phyloP scores from a whole-genome alignment of 345 rosid genomes.

The Dipteronia sinensis region DNA sequence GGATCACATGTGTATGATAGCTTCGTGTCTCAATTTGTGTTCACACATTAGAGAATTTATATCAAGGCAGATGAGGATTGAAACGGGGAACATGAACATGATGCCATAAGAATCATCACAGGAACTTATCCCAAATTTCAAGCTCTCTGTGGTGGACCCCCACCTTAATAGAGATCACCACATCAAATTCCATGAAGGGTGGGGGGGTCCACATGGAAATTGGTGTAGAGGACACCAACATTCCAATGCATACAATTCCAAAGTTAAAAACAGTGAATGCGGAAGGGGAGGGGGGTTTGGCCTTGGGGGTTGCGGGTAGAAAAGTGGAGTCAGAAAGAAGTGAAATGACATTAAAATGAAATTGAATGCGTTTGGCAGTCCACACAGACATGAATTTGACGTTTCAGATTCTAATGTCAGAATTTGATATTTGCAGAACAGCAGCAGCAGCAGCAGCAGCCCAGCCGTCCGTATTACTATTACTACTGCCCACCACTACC shows the following conservation, averaged over 20 bases:
- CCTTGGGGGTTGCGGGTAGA: not conserved
- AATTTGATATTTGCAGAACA: constrained; percentile 2
- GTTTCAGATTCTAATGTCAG: constrained; percentile 77
- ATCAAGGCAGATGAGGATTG: not conserved
- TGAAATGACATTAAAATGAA: constrained; percentile 39
- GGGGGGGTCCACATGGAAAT: not conserved
- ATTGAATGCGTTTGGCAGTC: constrained; percentile 29
- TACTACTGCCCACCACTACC: not conserved
- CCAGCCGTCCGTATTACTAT: not conserved
- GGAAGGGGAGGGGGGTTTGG: constrained; percentile 13
- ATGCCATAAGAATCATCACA: constrained; percentile 33
- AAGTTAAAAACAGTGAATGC: constrained; percentile 3
- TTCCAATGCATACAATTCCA: constrained; percentile 20
- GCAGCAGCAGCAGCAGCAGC: not conserved
- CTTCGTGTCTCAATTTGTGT: constrained; percentile 22
- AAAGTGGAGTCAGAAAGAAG: constrained; percentile 12
- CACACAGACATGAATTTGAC: constrained; percentile 50
- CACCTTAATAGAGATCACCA: not conserved
- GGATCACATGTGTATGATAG: constrained; percentile 2
- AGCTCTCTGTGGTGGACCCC: constrained; percentile 10
- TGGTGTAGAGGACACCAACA: constrained; percentile 14
- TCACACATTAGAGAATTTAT: constrained; percentile 27
- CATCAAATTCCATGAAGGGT: not conserved
- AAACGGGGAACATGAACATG: constrained; percentile 23
- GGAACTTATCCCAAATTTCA: constrained; percentile 30